A percentile compares a stretch with the other conserved stretches of the same genome.
These are phyloP conservation scores for Hypoxylon sp. DNA, from an alignment of 2,329 filamentous ascomycete genomes.

Conservation along the genomic window DNA sequence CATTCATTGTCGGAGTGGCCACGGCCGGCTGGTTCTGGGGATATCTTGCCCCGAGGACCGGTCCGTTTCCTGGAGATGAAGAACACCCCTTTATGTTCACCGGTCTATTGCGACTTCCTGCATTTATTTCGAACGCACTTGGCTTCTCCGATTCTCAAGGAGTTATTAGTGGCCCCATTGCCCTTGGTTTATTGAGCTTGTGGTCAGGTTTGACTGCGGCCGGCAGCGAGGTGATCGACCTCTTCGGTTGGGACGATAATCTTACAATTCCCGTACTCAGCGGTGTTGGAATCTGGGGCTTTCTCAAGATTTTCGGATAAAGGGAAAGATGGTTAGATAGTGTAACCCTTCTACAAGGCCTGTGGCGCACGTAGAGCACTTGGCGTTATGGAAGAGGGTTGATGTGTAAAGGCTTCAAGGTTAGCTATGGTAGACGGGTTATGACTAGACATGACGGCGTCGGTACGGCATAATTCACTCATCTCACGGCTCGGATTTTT, in stretches of 20 bases:
- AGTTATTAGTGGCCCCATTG: conserved; percentile 77
- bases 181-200: conserved; percentile 84
- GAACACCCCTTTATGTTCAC: conserved; percentile 84
- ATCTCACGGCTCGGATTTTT: conserved; percentile 32
- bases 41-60: conserved; percentile 79
- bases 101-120: conserved; percentile 80
- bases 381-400: conserved; percentile 46
- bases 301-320: conserved; percentile 87
- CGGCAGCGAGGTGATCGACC: conserved; percentile 88
- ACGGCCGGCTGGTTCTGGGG: conserved; percentile 93
- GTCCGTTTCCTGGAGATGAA: conserved; percentile 78
- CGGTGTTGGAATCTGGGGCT: conserved; percentile 89
- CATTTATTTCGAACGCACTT: conserved; percentile 68
- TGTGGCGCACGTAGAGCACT: conserved; percentile 41
- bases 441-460: conserved; percentile 38
- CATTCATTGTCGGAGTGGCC: conserved; percentile 84
- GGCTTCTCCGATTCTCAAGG: conserved; percentile 72
- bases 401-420: conserved; percentile 26
- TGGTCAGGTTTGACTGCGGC: conserved; percentile 92
- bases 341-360: conserved; percentile 29
- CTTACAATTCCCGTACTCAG: conserved; percentile 95
- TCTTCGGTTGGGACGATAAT: conserved; percentile 98
- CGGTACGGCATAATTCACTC: conserved; percentile 36
- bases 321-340: conserved; percentile 35
- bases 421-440: conserved; percentile 41